These are phyloP conservation scores for Tulasnella sp. DNA, from an alignment of 768 basidiomycete genomes.

Conservation along the genomic window DNA sequence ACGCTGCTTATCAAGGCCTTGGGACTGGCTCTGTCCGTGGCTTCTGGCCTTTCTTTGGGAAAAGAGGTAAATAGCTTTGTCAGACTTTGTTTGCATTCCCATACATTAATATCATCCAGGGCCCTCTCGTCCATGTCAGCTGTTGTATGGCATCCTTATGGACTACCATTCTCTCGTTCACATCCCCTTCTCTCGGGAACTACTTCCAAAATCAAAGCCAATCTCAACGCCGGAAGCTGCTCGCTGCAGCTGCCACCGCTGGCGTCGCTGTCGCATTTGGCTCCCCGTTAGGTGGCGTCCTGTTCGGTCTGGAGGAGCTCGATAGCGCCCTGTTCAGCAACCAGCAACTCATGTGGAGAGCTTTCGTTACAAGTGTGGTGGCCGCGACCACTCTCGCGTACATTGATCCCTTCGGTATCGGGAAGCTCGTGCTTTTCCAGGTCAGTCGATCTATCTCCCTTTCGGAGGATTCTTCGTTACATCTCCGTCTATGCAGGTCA, in stretches of 20 bases:
- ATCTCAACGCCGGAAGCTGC: conserved; percentile 59
- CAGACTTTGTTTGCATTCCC: conserved; percentile 15
- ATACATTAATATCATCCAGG: conserved; percentile 29
- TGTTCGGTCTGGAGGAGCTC: conserved; percentile 62
- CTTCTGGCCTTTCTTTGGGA: conserved; percentile 72
- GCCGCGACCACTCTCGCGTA: conserved; percentile 77
- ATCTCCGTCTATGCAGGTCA: conserved; percentile 33
- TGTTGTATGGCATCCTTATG: conserved; percentile 65
- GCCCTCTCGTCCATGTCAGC: conserved; percentile 75
- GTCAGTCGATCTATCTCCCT: conserved; percentile 26
- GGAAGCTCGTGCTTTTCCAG: conserved; percentile 72
- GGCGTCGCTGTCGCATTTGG: conserved; percentile 86
- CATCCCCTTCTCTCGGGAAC: background rate
- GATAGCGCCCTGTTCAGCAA: conserved; percentile 14
- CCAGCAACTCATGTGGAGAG: conserved; percentile 50
- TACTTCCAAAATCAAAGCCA: conserved; percentile 11
- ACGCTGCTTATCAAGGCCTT: conserved; percentile 76
- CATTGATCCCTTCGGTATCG: conserved; percentile 76
- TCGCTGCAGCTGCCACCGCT: conserved; percentile 75
- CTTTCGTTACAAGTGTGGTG: conserved; percentile 82
- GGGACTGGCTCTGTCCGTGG: conserved; percentile 73
- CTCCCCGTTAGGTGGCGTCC: conserved; percentile 72
- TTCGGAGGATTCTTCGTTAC: background rate
- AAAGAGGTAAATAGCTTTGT: conserved; percentile 52
- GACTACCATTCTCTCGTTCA: background rate